Evolutionary conservation across 345 rosid genomes (phyloP).

Genomic region (Corchorus olitorius): DNA sequence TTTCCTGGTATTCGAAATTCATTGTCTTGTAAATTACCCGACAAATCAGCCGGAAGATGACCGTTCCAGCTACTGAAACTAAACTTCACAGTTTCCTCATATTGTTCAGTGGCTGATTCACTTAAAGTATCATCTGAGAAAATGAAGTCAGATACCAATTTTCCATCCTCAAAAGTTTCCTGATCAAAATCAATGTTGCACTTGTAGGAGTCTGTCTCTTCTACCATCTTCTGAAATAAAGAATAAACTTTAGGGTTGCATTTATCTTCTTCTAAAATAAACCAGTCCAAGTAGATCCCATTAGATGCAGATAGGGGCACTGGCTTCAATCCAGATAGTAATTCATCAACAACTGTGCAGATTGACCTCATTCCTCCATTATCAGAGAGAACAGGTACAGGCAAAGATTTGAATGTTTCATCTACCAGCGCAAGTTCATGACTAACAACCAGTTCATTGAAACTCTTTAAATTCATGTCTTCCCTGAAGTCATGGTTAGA

Average conservation of each 20-base stretch:
- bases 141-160: conserved; percentile 53
- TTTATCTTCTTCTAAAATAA: conserved; percentile 63
- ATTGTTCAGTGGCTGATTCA: conserved; percentile 35
- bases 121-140: conserved; percentile 48
- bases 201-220: conserved; percentile 39
- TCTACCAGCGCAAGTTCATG: conserved; percentile 69
- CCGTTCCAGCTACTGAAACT: conserved; percentile 33
- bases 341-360: conserved; percentile 43
- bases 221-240: conserved; percentile 33
- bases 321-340: conserved; percentile 47
- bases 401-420: conserved; percentile 79
- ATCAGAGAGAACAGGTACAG: conserved; percentile 60
- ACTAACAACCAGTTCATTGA: conserved; percentile 67
- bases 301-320: conserved; percentile 60
- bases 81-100: conserved; percentile 40
- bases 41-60: conserved; percentile 28
- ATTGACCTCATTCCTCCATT: conserved; percentile 42
- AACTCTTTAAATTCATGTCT: conserved; percentile 65
- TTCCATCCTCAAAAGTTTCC: conserved; percentile 43
- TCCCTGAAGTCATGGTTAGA: conserved; percentile 53
- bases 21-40: conserved; percentile 32
- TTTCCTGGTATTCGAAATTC: conserved; percentile 34
- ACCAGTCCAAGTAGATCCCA: conserved; percentile 90
- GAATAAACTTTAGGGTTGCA: conserved; percentile 36
- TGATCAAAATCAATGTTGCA: conserved; percentile 35